Percentiles rank a stretch among this genome's conserved stretches.
phyloP scores from a whole-genome alignment of 176 grass and related monocot species.

The Paspalum vaginatum region DNA sequence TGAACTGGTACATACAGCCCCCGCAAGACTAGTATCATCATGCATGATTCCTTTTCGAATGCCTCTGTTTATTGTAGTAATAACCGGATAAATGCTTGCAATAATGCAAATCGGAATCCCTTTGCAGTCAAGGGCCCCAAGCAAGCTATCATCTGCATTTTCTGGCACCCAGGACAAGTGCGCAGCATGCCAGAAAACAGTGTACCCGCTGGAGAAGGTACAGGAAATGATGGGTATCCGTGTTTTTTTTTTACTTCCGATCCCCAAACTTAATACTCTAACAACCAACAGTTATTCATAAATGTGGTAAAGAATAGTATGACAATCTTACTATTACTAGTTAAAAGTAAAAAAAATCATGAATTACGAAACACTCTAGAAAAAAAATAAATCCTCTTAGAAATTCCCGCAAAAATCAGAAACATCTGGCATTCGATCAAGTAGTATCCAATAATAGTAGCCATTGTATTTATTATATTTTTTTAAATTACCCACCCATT shows the following conservation, averaged over 20 bases:
- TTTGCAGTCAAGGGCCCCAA: slow-evolving; percentile 75
- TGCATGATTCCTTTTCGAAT: neutral
- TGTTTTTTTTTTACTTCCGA: neutral
- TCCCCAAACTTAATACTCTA: neutral
- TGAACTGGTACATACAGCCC: slow-evolving; percentile 64
- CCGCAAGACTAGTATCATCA: neutral
- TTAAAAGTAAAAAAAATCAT: too few relatives aligned
- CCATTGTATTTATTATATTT: too few relatives aligned
- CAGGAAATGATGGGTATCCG: neutral
- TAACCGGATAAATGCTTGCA: slow-evolving; percentile 24
- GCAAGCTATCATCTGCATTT: slow-evolving; percentile 84
- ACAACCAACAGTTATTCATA: neutral
- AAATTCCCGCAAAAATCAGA: too few relatives aligned
- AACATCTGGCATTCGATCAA: too few relatives aligned
- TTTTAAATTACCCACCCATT: too few relatives aligned
- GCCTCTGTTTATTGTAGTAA: neutral
- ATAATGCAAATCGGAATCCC: neutral
- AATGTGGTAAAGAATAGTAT: neutral
- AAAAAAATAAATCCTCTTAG: too few relatives aligned
- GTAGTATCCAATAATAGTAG: too few relatives aligned
- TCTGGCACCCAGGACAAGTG: slow-evolving; percentile 93
- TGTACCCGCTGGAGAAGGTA: slow-evolving; percentile 98
- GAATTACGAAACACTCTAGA: too few relatives aligned
- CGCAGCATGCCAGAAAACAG: slow-evolving; percentile 80
- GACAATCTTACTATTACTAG: too few relatives aligned